Conservation (phyloP, 305 asterid species). For the Plantago rigida region DNA sequence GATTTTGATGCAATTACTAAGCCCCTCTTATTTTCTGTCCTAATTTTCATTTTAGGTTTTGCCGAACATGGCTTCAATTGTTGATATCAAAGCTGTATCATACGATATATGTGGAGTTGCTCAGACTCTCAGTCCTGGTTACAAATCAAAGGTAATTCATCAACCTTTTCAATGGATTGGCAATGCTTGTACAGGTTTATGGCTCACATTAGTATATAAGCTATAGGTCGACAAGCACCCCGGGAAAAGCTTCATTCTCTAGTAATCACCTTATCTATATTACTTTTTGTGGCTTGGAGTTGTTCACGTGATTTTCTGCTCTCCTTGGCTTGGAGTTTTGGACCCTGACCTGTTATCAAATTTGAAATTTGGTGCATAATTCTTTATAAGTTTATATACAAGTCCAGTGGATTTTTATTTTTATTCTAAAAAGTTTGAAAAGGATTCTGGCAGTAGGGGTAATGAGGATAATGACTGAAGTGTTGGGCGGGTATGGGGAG, state of each 20-base stretch:
- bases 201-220: neutral
- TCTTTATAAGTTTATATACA: neutral
- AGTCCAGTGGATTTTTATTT: neutral
- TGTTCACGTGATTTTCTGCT: constrained; percentile 5
- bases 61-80: constrained; percentile 84
- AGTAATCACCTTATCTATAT: constrained; percentile 13
- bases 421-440: neutral
- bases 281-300: constrained; percentile 16
- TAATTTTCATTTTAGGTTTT: constrained; percentile 47
- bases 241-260: constrained; percentile 8
- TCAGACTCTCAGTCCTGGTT: constrained; percentile 51
- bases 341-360: neutral
- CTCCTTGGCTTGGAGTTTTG: neutral
- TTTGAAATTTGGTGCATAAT: constrained; percentile 12
- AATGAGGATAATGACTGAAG: neutral
- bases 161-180: neutral
- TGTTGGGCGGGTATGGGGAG: neutral
- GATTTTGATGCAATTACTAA: constrained; percentile 13
- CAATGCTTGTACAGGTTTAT: neutral
- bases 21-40: constrained; percentile 20
- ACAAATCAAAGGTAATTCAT: constrained; percentile 60
- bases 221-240: constrained; percentile 1
- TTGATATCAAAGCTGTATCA: constrained; percentile 74
- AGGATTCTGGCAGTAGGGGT: constrained; percentile 7
- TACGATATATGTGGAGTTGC: constrained; percentile 76